Conservation (phyloP, 2,329 filamentous ascomycete species). For the Chaetomium strumarium region DNA sequence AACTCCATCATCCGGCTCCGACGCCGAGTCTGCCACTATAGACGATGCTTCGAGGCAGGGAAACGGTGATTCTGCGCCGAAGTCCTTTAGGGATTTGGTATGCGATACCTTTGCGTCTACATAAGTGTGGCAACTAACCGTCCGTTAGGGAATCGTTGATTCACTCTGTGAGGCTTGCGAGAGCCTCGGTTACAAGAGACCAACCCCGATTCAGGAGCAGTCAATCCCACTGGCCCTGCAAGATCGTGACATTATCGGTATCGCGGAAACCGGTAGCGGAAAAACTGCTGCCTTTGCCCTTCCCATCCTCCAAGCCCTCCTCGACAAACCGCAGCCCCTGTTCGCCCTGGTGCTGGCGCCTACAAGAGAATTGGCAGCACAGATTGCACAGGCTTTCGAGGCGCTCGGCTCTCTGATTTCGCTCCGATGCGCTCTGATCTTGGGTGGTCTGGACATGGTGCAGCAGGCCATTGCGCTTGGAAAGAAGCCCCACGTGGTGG, state of each 20-base stretch:
- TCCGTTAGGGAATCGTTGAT: slow-evolving; percentile 66
- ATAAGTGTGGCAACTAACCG: neutral
- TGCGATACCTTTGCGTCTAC: slow-evolving; percentile 8
- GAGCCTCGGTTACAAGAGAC: slow-evolving; percentile 71
- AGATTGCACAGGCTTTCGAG: slow-evolving; percentile 85
- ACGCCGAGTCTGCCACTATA: slow-evolving; percentile 23
- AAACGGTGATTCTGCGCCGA: slow-evolving; percentile 29
- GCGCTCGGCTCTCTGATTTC: slow-evolving; percentile 80
- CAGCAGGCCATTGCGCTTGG: slow-evolving; percentile 82
- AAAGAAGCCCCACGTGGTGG: slow-evolving; percentile 93
- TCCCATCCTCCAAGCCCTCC: slow-evolving; percentile 83
- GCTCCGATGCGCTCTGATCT: slow-evolving; percentile 78
- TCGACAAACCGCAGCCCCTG: slow-evolving; percentile 78
- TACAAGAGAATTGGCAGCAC: slow-evolving; percentile 86
- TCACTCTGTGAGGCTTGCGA: slow-evolving; percentile 84
- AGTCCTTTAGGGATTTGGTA: slow-evolving; percentile 63
- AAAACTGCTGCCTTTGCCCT: slow-evolving; percentile 95
- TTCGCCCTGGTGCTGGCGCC: slow-evolving; percentile 90
- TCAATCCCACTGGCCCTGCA: slow-evolving; percentile 54
- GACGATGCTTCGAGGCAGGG: slow-evolving; percentile 24
- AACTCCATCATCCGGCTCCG: slow-evolving; percentile 15
- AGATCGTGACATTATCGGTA: slow-evolving; percentile 81
- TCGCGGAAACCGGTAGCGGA: slow-evolving; percentile 91
- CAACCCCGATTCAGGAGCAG: slow-evolving; percentile 73
- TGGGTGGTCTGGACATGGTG: slow-evolving; percentile 95